These are phyloP conservation scores for Boletus vinaceobasis DNA, from an alignment of 768 basidiomycete species.

Conservation along the genomic window DNA sequence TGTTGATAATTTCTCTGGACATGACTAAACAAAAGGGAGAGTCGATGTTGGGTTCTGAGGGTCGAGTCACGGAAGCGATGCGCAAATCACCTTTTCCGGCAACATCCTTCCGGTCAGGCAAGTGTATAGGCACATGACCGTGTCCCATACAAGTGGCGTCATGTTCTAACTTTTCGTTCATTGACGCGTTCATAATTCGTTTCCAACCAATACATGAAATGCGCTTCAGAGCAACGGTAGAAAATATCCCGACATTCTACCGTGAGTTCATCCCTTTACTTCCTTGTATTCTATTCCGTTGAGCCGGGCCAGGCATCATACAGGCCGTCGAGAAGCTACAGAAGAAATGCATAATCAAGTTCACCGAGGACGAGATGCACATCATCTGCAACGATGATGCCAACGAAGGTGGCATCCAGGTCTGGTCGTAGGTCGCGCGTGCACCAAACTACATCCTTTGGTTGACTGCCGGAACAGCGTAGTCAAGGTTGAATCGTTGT, in stretches of 20 bases:
- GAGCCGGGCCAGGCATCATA: constrained; percentile 53
- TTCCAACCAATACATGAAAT: constrained; percentile 28
- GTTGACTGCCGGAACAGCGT: constrained; percentile 38
- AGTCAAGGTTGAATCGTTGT: constrained; percentile 64
- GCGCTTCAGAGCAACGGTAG: constrained; percentile 61
- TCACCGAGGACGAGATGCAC: constrained; percentile 69
- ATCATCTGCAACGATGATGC: constrained; percentile 81
- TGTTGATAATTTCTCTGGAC: constrained; percentile 79
- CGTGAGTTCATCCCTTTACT: constrained; percentile 34
- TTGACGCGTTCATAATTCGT: neutral
- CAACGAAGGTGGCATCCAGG: constrained; percentile 82
- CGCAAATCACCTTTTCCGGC: constrained; percentile 13
- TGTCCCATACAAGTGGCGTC: constrained; percentile 12
- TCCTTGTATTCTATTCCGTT: neutral
- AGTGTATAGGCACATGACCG: constrained; percentile 33
- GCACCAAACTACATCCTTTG: constrained; percentile 20
- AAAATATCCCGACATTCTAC: constrained; percentile 55
- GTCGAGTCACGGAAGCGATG: constrained; percentile 8
- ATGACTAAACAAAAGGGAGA: constrained; percentile 36
- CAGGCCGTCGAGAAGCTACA: constrained; percentile 82
- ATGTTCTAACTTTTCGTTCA: too few species aligned
- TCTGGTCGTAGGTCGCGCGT: constrained; percentile 64
- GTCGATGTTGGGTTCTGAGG: constrained; percentile 4
- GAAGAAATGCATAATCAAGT: constrained; percentile 80
- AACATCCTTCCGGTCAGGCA: constrained; percentile 5